phyloP scores from a whole-genome alignment of 169 alveolate genomes.

The Cryptosporidium sp. region DNA sequence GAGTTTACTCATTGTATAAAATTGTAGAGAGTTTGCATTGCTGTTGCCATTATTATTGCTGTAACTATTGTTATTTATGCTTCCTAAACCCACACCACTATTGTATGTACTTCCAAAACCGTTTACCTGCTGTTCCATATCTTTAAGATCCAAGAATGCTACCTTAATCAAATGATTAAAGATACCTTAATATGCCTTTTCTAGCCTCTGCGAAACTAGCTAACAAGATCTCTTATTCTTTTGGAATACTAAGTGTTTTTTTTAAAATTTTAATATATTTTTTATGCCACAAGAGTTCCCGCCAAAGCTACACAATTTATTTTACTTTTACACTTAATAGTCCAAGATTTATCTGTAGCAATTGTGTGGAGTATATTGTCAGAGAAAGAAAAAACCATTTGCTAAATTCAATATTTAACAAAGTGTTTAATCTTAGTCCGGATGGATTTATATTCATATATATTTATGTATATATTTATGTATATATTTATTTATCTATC shows the following conservation, averaged over 20 bases:
- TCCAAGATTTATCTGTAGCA: background rate
- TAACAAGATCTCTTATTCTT: background rate
- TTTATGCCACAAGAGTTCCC: background rate
- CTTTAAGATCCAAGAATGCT: background rate
- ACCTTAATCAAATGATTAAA: background rate
- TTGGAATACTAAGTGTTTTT: too few species aligned
- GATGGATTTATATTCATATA: too few species aligned
- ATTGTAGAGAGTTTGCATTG: constrained; percentile 48
- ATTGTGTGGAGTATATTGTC: background rate
- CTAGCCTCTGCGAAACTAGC: background rate
- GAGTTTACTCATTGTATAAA: constrained; percentile 55
- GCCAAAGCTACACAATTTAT: background rate
- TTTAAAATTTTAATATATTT: too few species aligned
- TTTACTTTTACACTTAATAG: too few species aligned
- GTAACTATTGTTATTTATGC: background rate
- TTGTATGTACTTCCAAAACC: constrained; percentile 1
- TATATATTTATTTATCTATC: too few species aligned
- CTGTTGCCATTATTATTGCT: background rate
- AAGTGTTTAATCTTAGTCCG: too few species aligned
- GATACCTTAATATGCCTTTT: background rate
- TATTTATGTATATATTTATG: too few species aligned
- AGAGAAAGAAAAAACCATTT: too few species aligned
- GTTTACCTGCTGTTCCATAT: background rate
- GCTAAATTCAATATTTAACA: background rate
- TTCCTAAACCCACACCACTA: background rate